Evolutionary conservation across 2,329 filamentous ascomycete genomes (phyloP).

Genomic region (Phoma sp.): DNA sequence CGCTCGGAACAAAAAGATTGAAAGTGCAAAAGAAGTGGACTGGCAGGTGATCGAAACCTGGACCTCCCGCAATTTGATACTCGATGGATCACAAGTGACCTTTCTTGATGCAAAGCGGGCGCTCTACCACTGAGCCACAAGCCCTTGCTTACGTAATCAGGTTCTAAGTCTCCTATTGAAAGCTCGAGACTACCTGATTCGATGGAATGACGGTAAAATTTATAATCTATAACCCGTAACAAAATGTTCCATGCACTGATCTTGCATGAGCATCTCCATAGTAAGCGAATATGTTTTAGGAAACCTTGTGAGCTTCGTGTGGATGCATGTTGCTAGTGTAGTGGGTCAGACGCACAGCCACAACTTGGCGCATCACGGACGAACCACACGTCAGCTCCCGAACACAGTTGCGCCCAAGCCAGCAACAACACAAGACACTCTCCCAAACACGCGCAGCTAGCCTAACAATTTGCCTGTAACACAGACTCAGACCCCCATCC

Average conservation of each 20-base stretch:
- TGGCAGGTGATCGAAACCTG: conserved; percentile 41
- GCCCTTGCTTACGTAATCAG: conserved; percentile 20
- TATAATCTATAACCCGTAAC: no score
- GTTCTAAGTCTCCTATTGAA: neutral
- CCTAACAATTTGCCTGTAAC: neutral
- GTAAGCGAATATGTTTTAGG: no score
- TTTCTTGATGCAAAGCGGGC: conserved; percentile 45
- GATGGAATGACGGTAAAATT: neutral
- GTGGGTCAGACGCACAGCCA: conserved; percentile 8
- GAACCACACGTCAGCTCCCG: conserved; percentile 19
- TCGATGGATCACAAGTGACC: neutral
- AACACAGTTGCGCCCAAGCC: conserved; percentile 17
- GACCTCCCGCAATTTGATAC: conserved; percentile 37
- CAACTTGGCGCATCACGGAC: conserved; percentile 15
- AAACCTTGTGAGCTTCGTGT: neutral
- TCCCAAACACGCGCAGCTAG: conserved; percentile 2
- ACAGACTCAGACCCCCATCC: conserved; percentile 4
- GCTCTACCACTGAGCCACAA: conserved; percentile 50
- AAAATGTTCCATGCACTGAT: fast-evolving
- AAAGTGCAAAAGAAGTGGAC: conserved; percentile 25
- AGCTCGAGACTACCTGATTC: neutral
- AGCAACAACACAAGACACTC: conserved; percentile 11
- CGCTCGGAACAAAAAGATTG: no score
- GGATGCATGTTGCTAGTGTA: neutral
- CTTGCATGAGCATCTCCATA: no score